Conservation (phyloP, 2,329 filamentous ascomycete genomes). For the Juglanconis oblonga region DNA sequence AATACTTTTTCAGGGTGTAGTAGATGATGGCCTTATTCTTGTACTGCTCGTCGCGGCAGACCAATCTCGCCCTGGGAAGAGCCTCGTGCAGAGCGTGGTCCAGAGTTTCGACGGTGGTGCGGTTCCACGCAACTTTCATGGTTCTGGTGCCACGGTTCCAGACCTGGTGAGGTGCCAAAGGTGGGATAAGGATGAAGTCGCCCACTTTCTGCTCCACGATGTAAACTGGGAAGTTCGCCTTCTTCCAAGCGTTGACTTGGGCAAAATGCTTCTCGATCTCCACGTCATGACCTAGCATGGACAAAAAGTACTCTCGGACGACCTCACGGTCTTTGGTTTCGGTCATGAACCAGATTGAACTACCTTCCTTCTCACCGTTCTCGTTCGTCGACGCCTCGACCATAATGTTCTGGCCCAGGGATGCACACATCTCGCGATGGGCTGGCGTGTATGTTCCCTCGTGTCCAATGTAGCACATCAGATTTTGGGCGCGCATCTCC, state of each 20-base stretch:
- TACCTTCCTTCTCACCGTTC: constrained; percentile 76
- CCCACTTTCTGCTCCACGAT: constrained; percentile 87
- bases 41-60: constrained; percentile 97
- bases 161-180: constrained; percentile 91
- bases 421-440: constrained; percentile 97
- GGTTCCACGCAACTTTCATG: constrained; percentile 98
- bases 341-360: constrained; percentile 98
- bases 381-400: constrained; percentile 78
- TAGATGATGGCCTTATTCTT: constrained; percentile 97
- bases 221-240: constrained; percentile 88
- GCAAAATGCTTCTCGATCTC: constrained; percentile 97
- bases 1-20: constrained; percentile 80
- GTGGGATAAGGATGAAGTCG: constrained; percentile 91
- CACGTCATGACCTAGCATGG: constrained; percentile 90
- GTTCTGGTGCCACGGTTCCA: constrained; percentile 97
- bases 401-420: constrained; percentile 96
- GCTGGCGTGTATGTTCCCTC: constrained; percentile 96
- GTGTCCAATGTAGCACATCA: constrained; percentile 98
- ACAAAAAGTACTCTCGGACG: constrained; percentile 91
- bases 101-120: constrained; percentile 87
- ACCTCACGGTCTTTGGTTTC: constrained; percentile 88
- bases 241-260: constrained; percentile 92
- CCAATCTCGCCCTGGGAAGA: constrained; percentile 80
- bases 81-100: constrained; percentile 84
- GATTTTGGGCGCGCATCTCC: constrained; percentile 88